phyloP scores from a whole-genome alignment of 1,284 basidiomycete genomes.

The Stereum hirsutum region DNA sequence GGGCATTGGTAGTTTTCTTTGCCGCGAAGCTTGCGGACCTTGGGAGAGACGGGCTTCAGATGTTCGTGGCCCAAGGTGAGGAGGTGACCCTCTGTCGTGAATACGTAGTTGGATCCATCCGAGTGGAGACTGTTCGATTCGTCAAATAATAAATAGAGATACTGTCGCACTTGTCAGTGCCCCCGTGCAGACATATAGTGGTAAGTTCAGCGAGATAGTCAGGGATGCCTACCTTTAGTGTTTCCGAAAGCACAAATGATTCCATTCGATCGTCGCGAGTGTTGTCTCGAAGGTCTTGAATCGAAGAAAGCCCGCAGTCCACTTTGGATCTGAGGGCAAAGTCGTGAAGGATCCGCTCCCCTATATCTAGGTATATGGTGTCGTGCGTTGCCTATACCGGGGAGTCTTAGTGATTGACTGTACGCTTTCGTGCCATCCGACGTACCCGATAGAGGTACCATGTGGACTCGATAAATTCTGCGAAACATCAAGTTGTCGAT shows the following conservation, averaged over 20 bases:
- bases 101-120: constrained; percentile 76
- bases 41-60: constrained; percentile 44
- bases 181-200: too few relatives aligned
- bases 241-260: constrained; percentile 86
- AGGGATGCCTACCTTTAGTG: constrained; percentile 58
- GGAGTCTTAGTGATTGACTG: constrained; percentile 8
- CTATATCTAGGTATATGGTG: constrained; percentile 85
- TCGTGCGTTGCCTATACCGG: constrained; percentile 79
- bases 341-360: constrained; percentile 76
- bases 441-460: constrained; percentile 87
- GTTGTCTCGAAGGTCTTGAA: constrained; percentile 75
- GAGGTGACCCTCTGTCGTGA: constrained; percentile 93
- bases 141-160: constrained; percentile 87
- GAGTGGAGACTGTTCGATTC: constrained; percentile 68
- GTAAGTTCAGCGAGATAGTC: neutral
- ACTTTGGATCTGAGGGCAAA: constrained; percentile 69
- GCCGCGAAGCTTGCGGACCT: constrained; percentile 52
- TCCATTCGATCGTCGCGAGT: constrained; percentile 87
- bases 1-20: constrained; percentile 70
- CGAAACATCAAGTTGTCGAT: constrained; percentile 5
- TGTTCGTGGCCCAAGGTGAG: constrained; percentile 52
- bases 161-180: too few relatives aligned
- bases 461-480: constrained; percentile 88
- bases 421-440: constrained; percentile 6
- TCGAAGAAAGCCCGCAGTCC: constrained; percentile 76